phyloP scores from a whole-genome alignment of 257 asterid genomes.

The Knoxia roxburghii region DNA sequence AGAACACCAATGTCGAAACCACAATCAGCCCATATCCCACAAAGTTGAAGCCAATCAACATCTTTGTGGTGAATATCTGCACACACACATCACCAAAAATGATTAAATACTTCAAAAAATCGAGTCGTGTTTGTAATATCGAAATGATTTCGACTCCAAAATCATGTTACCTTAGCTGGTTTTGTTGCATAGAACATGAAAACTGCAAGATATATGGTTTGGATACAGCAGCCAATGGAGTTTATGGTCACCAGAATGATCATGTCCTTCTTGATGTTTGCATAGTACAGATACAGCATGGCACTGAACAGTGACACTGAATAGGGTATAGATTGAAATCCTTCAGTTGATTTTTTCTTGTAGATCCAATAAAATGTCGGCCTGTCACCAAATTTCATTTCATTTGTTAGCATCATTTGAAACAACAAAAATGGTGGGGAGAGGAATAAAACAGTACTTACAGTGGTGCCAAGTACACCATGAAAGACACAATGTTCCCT shows the following conservation, averaged over 20 bases:
- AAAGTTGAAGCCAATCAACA: slow-evolving; percentile 44
- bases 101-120: background rate
- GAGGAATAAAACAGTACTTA: slow-evolving; percentile 16
- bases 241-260: slow-evolving; percentile 54
- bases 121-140: no score
- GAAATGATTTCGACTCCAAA: no score
- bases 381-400: slow-evolving; percentile 27
- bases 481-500: slow-evolving; percentile 76
- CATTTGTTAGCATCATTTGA: no score
- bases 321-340: slow-evolving; percentile 70
- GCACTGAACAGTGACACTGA: slow-evolving; percentile 76
- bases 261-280: slow-evolving; percentile 42
- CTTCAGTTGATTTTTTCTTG: slow-evolving; percentile 67
- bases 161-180: slow-evolving; percentile 38
- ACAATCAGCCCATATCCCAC: slow-evolving; percentile 30
- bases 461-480: slow-evolving; percentile 84
- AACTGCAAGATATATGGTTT: slow-evolving; percentile 36
- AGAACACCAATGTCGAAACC: slow-evolving; percentile 23
- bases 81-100: background rate
- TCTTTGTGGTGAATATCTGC: slow-evolving; percentile 45
- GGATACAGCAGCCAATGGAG: slow-evolving; percentile 35
- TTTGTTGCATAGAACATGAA: slow-evolving; percentile 58
- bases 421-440: no score
- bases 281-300: slow-evolving; percentile 68
- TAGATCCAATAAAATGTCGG: slow-evolving; percentile 58